phyloP scores from a whole-genome alignment of 768 basidiomycete genomes.

The Mycena pura region DNA sequence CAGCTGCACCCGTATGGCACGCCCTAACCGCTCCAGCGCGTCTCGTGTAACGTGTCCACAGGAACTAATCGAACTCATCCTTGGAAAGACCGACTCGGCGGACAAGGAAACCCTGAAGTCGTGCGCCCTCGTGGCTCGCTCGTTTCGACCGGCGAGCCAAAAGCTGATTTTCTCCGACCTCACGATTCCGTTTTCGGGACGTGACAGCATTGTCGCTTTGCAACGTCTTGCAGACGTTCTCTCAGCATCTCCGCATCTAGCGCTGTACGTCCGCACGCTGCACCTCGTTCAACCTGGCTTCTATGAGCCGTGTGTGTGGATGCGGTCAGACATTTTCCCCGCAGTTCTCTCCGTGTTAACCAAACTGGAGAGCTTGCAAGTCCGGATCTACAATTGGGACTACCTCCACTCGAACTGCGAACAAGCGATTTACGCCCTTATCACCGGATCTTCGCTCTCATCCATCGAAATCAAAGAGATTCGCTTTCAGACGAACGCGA shows the following conservation, averaged over 20 bases:
- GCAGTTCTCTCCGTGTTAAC: background rate
- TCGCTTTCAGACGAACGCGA: background rate
- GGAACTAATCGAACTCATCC: constrained; percentile 2
- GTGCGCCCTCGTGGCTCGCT: constrained; percentile 10
- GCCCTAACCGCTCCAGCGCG: background rate
- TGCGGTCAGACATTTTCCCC: constrained; percentile 10
- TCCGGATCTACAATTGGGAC: constrained; percentile 12
- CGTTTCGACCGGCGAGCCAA: constrained; percentile 7
- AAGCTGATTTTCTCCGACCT: constrained; percentile 12
- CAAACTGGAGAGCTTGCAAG: background rate
- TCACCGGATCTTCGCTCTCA: constrained; percentile 2
- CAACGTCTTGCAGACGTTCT: constrained; percentile 6
- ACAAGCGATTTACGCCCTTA: constrained; percentile 10
- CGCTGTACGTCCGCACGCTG: constrained; percentile 2
- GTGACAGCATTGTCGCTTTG: constrained; percentile 1
- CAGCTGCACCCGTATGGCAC: constrained; percentile 3
- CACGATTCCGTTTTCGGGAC: constrained; percentile 3
- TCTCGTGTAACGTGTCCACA: background rate
- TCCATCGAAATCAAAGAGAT: constrained; percentile 2
- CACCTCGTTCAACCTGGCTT: constrained; percentile 7
- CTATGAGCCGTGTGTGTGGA: constrained; percentile 9
- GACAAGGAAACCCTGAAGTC: constrained; percentile 8
- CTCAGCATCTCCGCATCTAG: constrained; percentile 7
- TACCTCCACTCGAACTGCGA: background rate
- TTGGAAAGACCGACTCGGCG: background rate